A percentile compares a stretch with the other conserved stretches of the same genome.
Conservation (phyloP, 345 rosid species). For the Schrenkiella parvula region DNA sequence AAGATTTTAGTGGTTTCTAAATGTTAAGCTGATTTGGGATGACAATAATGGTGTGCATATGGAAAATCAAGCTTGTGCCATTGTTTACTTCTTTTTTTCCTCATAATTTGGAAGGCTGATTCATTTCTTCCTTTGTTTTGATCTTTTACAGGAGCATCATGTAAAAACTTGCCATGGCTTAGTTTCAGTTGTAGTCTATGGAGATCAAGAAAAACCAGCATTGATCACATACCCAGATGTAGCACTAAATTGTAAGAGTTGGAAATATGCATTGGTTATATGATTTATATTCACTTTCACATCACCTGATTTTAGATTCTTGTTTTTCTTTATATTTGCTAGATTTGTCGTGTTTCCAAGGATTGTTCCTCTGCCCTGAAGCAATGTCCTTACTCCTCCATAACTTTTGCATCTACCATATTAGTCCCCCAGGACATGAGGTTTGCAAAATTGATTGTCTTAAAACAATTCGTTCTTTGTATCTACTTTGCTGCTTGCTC, state of each 20-base stretch:
- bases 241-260: conserved; percentile 66
- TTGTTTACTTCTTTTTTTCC: background rate
- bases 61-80: background rate
- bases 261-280: background rate
- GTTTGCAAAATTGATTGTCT: conserved; percentile 47
- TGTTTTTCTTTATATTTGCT: conserved; percentile 11
- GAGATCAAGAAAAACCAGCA: conserved; percentile 83
- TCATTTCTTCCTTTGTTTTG: background rate
- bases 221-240: conserved; percentile 84
- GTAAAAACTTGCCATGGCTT: conserved; percentile 76
- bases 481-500: conserved; percentile 28
- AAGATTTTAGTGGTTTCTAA: background rate
- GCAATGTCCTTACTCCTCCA: conserved; percentile 83
- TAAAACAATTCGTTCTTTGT: background rate
- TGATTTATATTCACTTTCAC: background rate
- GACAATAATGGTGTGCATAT: conserved; percentile 12
- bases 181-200: conserved; percentile 64
- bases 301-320: background rate
- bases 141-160: conserved; percentile 53
- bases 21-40: background rate
- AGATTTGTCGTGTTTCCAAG: conserved; percentile 96
- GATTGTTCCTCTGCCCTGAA: conserved; percentile 89
- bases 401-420: conserved; percentile 94
- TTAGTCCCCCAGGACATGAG: conserved; percentile 98
- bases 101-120: background rate